Percentiles rank a stretch among this genome's conserved stretches.
Evolutionary conservation across 2,329 filamentous ascomycete species (phyloP).

Genomic region (Colletotrichum orbiculare): DNA sequence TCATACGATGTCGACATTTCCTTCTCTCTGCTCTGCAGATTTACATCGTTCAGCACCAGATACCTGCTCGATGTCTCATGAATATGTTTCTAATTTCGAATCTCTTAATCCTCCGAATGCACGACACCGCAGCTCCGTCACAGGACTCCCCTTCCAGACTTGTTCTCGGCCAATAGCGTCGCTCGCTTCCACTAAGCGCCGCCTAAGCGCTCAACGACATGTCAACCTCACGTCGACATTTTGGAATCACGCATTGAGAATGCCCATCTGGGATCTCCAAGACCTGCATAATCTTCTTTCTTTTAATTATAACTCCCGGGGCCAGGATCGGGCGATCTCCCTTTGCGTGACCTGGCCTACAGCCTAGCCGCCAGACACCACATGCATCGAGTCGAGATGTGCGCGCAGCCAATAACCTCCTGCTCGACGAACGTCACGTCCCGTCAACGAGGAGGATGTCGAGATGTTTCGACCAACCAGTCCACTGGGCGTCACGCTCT

Average conservation of each 20-base stretch:
- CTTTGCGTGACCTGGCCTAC: constrained; percentile 4
- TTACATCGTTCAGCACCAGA: background rate
- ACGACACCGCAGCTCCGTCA: constrained; percentile 29
- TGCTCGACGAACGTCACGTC: constrained; percentile 7
- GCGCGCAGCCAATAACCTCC: background rate
- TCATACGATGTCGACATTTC: too few relatives aligned
- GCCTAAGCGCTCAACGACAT: constrained; percentile 36
- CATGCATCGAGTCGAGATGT: constrained; percentile 28
- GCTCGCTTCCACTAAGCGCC: constrained; percentile 34
- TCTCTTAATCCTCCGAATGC: constrained; percentile 27
- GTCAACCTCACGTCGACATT: constrained; percentile 11
- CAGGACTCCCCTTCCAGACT: constrained; percentile 17
- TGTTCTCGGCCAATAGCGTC: constrained; percentile 24
- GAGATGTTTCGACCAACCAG: background rate
- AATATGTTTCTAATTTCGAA: constrained; percentile 29
- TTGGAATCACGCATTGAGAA: constrained; percentile 32
- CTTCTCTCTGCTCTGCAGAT: too few relatives aligned
- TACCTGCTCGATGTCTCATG: background rate
- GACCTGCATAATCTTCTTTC: background rate
- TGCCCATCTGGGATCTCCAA: constrained; percentile 17
- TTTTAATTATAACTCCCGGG: constrained; percentile 37
- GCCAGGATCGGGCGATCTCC: constrained; percentile 19
- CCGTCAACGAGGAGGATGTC: background rate
- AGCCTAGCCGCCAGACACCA: constrained; percentile 9
- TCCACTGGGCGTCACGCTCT: constrained; percentile 32